Evolutionary conservation across 371 early-diverging fungal species (phyloP).

Genomic region (Cladochytrium tenue): DNA sequence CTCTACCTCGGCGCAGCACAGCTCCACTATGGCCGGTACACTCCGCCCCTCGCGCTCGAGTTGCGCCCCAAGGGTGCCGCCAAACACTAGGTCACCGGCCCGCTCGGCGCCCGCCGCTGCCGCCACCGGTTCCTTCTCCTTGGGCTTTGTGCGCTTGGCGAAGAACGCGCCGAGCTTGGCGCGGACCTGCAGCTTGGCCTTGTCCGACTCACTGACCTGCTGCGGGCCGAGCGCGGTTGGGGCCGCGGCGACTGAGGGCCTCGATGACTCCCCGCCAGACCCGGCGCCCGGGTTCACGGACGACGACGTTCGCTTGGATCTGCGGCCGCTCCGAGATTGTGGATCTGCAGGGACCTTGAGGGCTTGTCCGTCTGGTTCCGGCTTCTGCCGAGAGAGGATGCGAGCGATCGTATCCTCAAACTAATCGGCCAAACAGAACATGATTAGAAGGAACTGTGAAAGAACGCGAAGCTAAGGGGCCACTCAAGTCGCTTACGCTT

Average conservation of each 20-base stretch:
- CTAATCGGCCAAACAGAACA: neutral
- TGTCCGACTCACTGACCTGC: conserved; percentile 6
- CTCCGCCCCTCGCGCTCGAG: conserved; percentile 40
- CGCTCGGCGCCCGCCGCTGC: no score
- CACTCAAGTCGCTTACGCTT: no score
- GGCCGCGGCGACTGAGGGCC: neutral
- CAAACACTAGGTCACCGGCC: conserved; percentile 60
- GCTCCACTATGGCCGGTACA: conserved; percentile 65
- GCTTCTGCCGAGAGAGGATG: conserved; percentile 10
- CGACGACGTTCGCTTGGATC: neutral
- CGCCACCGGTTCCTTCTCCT: conserved; percentile 22
- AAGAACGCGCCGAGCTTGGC: conserved; percentile 44
- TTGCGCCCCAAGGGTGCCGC: conserved; percentile 57
- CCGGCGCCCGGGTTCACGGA: neutral
- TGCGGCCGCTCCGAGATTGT: neutral
- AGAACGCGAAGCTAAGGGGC: neutral
- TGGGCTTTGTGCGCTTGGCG: conserved; percentile 37
- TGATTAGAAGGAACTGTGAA: neutral
- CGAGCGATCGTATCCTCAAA: conserved; percentile 7
- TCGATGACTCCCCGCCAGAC: neutral
- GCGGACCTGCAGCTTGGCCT: conserved; percentile 5
- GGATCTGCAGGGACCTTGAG: neutral
- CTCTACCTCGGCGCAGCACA: conserved; percentile 71
- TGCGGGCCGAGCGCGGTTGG: neutral
- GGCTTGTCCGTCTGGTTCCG: conserved; percentile 1